Percentiles rank a stretch among this genome's conserved stretches.
Evolutionary conservation across 164 flowering plant genomes (phyloP).

Genomic region (Chloranthus sessilifolius): DNA sequence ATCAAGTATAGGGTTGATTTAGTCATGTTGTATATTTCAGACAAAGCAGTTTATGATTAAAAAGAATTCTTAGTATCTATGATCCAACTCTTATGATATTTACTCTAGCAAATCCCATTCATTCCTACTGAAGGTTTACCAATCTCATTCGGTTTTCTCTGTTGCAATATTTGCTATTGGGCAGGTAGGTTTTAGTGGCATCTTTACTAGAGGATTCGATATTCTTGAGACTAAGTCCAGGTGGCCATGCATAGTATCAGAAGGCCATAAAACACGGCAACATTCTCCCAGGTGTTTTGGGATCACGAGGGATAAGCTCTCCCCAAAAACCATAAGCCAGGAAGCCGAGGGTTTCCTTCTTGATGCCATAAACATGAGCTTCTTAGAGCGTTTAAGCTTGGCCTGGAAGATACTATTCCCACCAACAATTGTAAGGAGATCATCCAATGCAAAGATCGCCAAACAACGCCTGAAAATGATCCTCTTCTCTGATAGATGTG

Average conservation of each 20-base stretch:
- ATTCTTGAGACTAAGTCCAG: conserved; percentile 23
- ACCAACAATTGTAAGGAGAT: conserved; percentile 38
- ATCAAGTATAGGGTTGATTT: too few relatives aligned
- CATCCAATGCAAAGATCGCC: conserved; percentile 87
- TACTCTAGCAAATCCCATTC: too few relatives aligned
- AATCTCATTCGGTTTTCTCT: too few relatives aligned
- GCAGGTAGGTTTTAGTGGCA: conserved; percentile 50
- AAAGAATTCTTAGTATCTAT: too few relatives aligned
- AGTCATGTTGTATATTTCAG: too few relatives aligned
- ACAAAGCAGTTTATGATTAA: too few relatives aligned
- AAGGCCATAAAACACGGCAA: conserved; percentile 20
- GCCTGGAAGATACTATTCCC: conserved; percentile 97
- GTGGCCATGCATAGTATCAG: conserved; percentile 23
- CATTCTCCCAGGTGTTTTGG: conserved; percentile 29
- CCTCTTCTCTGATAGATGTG: conserved; percentile 95
- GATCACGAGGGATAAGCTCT: conserved; percentile 26
- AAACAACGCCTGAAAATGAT: conserved; percentile 96
- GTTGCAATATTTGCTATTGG: too few relatives aligned
- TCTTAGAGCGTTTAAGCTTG: conserved; percentile 76
- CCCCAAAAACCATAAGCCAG: conserved; percentile 37
- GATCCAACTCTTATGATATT: too few relatives aligned
- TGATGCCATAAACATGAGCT: conserved; percentile 69
- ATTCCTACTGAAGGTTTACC: too few relatives aligned
- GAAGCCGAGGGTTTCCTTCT: conserved; percentile 69
- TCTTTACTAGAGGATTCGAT: conserved; percentile 29